Conservation (phyloP, 441 rosid genomes). For the Capsella rubella region DNA sequence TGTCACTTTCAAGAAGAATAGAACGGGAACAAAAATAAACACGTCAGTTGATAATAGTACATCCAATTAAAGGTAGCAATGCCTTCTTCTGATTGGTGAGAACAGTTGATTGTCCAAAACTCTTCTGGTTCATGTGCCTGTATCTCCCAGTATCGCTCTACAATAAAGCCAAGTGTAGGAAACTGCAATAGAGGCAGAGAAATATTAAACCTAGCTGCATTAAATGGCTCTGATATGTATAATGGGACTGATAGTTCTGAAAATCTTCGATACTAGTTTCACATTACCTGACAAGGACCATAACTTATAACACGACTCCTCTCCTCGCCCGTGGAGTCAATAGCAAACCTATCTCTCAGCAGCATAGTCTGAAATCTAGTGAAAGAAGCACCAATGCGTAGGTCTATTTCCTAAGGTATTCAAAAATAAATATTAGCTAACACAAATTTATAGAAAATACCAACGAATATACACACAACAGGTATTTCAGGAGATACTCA, state of each 20-base stretch:
- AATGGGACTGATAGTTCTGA: constrained; percentile 25
- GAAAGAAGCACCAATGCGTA: constrained; percentile 98
- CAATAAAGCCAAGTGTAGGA: constrained; percentile 96
- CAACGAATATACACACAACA: constrained; percentile 28
- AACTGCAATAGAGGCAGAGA: constrained; percentile 59
- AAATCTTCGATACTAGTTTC: constrained; percentile 26
- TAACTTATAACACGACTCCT: constrained; percentile 90
- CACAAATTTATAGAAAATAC: background rate
- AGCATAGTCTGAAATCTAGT: constrained; percentile 97
- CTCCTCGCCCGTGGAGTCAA: constrained; percentile 77
- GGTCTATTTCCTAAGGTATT: constrained; percentile 82
- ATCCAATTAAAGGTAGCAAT: constrained; percentile 81
- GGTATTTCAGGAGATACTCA: constrained; percentile 48
- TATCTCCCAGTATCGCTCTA: constrained; percentile 94
- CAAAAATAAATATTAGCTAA: constrained; percentile 15
- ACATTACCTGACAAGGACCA: constrained; percentile 97
- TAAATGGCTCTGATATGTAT: constrained; percentile 25
- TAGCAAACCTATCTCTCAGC: constrained; percentile 75
- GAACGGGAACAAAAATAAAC: constrained; percentile 1
- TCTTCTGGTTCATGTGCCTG: constrained; percentile 96
- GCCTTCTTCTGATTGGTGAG: constrained; percentile 84
- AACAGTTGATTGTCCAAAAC: constrained; percentile 88
- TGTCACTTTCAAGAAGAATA: constrained; percentile 29
- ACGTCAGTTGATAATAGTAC: constrained; percentile 52
- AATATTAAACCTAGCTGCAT: constrained; percentile 22